Evolutionary conservation across 768 basidiomycete species (phyloP), one percentile per base, ranked within the genome.

Genomic region (Saitozyma sp.): DNA sequence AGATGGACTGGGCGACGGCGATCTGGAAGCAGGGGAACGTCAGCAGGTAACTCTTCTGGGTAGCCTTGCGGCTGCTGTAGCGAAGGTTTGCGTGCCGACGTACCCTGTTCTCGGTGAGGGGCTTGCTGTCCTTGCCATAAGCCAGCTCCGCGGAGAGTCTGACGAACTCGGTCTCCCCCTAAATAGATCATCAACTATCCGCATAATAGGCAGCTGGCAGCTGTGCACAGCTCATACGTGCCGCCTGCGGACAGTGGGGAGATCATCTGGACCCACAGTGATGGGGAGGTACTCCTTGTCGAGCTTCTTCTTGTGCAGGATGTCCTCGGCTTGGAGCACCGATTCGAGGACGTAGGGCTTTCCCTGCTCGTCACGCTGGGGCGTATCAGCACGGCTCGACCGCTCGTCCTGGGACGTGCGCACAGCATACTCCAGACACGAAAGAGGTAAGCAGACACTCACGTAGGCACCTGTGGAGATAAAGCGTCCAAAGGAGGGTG

Each of bases 201-300:
- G 29, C 29, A 13, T 2, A 1, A 19, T 3, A 2, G 20, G n/a
- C 51, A 14, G 19, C 51, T 11, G 45, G 3, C 2, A 11, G 45
- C n/a, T 46, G n/a, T 17, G n/a, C 13, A 46, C 45, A 46, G 45
- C 45, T 17, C 45, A 46, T 17, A 17, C 13, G 45, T 17, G 11
- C 11, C 45, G 29, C 29, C 29, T 29, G 29, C 2, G 29, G 29
- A 29, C 29, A 29, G 29, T 29, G 29, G 29, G 29, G 5, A 29
- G 29, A 29, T 29, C 29, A 29, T 2, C 29, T 29, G 29, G 51
- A 52, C 74, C 62, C 37, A 75, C 74, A 59, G 89, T 91, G 79
- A 99, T 99, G 61, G 92, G 90, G 50, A 97, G 86, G 80, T 97
- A 98, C 79, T 98, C 95, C 82, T 98, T 96, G 86, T 98, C 90